Evolutionary conservation across 345 rosid genomes (phyloP), one percentile per base, ranked within the genome.

Genomic region (Aquilaria sinensis): DNA sequence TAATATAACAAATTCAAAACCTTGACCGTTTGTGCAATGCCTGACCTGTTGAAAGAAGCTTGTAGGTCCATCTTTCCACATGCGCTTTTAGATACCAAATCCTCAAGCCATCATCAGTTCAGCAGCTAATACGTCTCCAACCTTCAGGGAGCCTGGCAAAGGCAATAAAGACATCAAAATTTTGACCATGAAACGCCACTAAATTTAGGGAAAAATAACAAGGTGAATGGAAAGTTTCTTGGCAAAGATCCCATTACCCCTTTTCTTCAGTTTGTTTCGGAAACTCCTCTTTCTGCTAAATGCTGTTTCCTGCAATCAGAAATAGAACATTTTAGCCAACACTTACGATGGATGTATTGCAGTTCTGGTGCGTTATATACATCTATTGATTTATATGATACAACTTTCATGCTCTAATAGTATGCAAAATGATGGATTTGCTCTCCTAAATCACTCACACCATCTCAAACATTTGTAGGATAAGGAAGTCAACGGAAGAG

Each of bases 281-380:
- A 87, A 84, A 74, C 94, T 73, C 70, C 94, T 82, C 71, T 87
- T 87, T 72, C 90, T 69, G 74, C 94, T 87, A 73, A 87, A 87
- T 12, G 85, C 94, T 0, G 81, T 66, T 71, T 84, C 94, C 94
- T 87, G 82, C 31, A 71, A 23, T 61, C 65, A 72, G 13, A 45
- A 10, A 16, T n/a, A 57, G 57, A 60, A 47, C 48, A 48, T 53
- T 60, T 69, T 49, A 65, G 64, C 54, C 61, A 46, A 47, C 47
- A 54, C 16, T 46, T 30, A 53, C 31, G 56, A 60, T 29, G 60
- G 43, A 23, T 23, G 23, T 23, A 23, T 1, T 51, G 23, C 15
- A 55, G 57, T 43, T 16, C 33, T 61, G n/a, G 11, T 57, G 31
- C 31, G 3, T n/a, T 3, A 37, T 32, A 49, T 3, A 49, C 62